phyloP scores from a whole-genome alignment of 1,284 basidiomycete genomes.

The Rhizopogon parksii region DNA sequence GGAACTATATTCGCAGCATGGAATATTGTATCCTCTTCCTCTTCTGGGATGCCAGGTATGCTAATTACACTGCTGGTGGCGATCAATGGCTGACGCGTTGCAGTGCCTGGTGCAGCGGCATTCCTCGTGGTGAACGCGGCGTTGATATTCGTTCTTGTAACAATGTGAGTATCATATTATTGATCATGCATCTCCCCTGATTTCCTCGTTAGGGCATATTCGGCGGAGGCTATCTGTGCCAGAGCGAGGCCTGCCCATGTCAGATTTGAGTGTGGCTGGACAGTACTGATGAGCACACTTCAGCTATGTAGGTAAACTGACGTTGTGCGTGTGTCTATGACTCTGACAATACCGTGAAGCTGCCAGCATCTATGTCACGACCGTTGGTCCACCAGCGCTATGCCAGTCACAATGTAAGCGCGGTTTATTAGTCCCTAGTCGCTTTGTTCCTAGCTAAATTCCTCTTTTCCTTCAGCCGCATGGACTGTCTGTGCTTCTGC shows the following conservation, averaged over 20 bases:
- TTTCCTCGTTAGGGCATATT: constrained; percentile 18
- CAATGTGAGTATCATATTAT: constrained; percentile 35
- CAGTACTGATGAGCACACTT: constrained; percentile 38
- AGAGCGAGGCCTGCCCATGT: constrained; percentile 35
- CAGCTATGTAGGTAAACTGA: constrained; percentile 38
- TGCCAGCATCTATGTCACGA: constrained; percentile 40
- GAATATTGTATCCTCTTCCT: constrained; percentile 40
- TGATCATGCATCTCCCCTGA: background rate
- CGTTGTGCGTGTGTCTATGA: background rate
- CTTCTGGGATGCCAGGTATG: constrained; percentile 34
- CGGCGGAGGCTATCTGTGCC: constrained; percentile 34
- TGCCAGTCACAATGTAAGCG: constrained; percentile 35
- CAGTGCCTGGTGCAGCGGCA: constrained; percentile 43
- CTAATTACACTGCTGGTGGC: background rate
- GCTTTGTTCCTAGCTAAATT: constrained; percentile 3
- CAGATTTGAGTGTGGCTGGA: constrained; percentile 49
- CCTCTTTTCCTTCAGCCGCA: constrained; percentile 23
- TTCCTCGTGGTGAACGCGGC: constrained; percentile 49
- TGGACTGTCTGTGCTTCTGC: constrained; percentile 48
- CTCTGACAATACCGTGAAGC: constrained; percentile 24
- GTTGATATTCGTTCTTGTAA: constrained; percentile 36
- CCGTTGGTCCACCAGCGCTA: constrained; percentile 31
- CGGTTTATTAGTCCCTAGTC: constrained; percentile 2
- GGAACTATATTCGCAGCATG: constrained; percentile 50
- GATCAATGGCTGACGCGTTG: background rate